Conservation (phyloP, 1,139 yeast genomes). For the Nakaseomyces kungkrabaensis region DNA sequence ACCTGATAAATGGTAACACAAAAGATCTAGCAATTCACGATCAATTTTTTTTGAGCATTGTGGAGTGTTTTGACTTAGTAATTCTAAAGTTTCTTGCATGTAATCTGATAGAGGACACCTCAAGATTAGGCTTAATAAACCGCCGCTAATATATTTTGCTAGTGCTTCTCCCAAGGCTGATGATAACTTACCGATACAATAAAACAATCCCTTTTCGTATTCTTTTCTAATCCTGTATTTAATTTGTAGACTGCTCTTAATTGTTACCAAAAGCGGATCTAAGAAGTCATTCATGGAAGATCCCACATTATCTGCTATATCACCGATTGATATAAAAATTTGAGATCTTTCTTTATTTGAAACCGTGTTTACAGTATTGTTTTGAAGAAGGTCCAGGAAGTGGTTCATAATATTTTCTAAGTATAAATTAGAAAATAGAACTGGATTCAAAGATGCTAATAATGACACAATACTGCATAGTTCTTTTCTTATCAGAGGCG, state of each 20-base stretch:
- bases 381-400: slow-evolving; percentile 68
- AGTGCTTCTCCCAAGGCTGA: slow-evolving; percentile 91
- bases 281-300: slow-evolving; percentile 81
- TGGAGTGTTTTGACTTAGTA: slow-evolving; percentile 65
- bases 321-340: slow-evolving; percentile 76
- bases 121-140: slow-evolving; percentile 68
- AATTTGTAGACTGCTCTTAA: slow-evolving; percentile 70
- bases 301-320: slow-evolving; percentile 73
- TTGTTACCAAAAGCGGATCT: slow-evolving; percentile 76
- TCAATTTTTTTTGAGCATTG: slow-evolving; percentile 67
- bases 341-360: slow-evolving; percentile 51
- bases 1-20: slow-evolving; percentile 75
- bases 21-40: slow-evolving; percentile 57
- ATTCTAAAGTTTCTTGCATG: slow-evolving; percentile 64
- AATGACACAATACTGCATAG: slow-evolving; percentile 74
- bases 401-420: slow-evolving; percentile 72
- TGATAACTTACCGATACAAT: slow-evolving; percentile 79
- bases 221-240: slow-evolving; percentile 61
- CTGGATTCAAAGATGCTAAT: slow-evolving; percentile 69
- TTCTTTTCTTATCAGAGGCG: slow-evolving; percentile 68
- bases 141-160: slow-evolving; percentile 77
- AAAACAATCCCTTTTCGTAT: slow-evolving; percentile 79
- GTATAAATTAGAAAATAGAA: slow-evolving; percentile 68
- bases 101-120: slow-evolving; percentile 75
- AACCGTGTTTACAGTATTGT: slow-evolving; percentile 36